These are phyloP conservation scores for Drosera spatulata DNA, from an alignment of 179 eudicot genomes.

Conservation along the genomic window DNA sequence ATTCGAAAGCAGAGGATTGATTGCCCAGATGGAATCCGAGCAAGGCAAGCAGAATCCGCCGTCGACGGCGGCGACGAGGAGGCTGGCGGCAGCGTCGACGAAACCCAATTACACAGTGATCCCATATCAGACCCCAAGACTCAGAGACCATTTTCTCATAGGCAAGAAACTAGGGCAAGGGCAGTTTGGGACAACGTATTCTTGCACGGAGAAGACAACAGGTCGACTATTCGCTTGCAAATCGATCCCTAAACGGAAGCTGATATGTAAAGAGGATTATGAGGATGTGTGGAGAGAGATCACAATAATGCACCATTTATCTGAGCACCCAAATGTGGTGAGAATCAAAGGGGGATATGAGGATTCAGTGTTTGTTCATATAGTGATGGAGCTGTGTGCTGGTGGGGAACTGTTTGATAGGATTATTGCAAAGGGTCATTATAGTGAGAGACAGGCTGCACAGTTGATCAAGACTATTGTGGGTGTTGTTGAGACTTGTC, in stretches of 20 bases:
- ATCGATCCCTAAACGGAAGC: constrained; percentile 73
- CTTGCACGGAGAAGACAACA: constrained; percentile 54
- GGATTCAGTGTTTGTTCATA: constrained; percentile 69
- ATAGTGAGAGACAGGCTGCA: constrained; percentile 67
- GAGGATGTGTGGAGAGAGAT: constrained; percentile 91
- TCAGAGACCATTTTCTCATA: constrained; percentile 55
- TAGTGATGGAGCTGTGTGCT: constrained; percentile 74
- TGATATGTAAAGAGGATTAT: constrained; percentile 62
- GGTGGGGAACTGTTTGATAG: constrained; percentile 87
- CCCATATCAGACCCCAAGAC: constrained; percentile 62
- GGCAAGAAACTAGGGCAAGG: constrained; percentile 79
- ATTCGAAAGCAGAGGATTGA: too few species aligned
- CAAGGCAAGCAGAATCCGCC: constrained; percentile 8
- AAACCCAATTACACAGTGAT: constrained; percentile 39
- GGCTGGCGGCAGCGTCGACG: constrained; percentile 16
- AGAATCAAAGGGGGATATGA: constrained; percentile 75
- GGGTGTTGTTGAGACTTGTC: constrained; percentile 79
- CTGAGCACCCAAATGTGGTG: constrained; percentile 67
- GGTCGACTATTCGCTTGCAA: constrained; percentile 60
- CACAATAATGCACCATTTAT: constrained; percentile 86
- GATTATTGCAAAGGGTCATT: constrained; percentile 82
- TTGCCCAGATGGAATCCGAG: not conserved
- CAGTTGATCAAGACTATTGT: constrained; percentile 67
- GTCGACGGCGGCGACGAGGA: constrained; percentile 13
- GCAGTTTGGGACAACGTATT: constrained; percentile 78